Conservation (phyloP, 805 yeast genomes). For the Wickerhamiella lipophila region DNA sequence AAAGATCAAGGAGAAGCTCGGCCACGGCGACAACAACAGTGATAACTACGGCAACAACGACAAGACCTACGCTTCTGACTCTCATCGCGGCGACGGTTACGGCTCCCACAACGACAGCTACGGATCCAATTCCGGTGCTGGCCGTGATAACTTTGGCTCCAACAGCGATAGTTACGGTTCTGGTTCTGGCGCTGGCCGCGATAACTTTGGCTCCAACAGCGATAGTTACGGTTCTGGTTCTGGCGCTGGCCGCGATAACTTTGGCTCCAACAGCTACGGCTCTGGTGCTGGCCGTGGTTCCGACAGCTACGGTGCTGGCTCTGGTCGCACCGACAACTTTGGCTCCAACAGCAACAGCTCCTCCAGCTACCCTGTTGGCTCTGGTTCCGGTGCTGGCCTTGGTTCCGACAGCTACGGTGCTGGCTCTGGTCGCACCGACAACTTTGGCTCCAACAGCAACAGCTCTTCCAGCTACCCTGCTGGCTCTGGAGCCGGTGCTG, state of each 20-base stretch:
- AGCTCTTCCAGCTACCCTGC: not conserved
- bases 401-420: conserved; percentile 5
- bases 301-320: conserved; percentile 9
- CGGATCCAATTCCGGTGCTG: not conserved
- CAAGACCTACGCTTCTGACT: not conserved
- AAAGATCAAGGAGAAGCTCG: conserved; percentile 9
- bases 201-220: conserved; percentile 2
- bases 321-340: not conserved
- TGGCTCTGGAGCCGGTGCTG: conserved; percentile 2
- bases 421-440: not conserved
- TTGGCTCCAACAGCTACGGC: conserved; percentile 4
- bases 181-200: conserved; percentile 5
- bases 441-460: not conserved
- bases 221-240: conserved; percentile 2
- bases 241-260: conserved; percentile 1
- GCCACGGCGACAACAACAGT: conserved; percentile 6
- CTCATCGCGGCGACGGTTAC: not conserved
- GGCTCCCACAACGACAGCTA: not conserved
- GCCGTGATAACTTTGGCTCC: conserved; percentile 3
- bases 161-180: not conserved
- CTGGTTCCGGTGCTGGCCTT: conserved; percentile 7
- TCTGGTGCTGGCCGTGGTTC: not conserved
- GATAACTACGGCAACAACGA: not conserved
- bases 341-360: not conserved
- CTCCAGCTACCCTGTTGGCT: not conserved